Evolutionary conservation across 1,284 basidiomycete genomes (phyloP).

Genomic region (Moniliella sp.): DNA sequence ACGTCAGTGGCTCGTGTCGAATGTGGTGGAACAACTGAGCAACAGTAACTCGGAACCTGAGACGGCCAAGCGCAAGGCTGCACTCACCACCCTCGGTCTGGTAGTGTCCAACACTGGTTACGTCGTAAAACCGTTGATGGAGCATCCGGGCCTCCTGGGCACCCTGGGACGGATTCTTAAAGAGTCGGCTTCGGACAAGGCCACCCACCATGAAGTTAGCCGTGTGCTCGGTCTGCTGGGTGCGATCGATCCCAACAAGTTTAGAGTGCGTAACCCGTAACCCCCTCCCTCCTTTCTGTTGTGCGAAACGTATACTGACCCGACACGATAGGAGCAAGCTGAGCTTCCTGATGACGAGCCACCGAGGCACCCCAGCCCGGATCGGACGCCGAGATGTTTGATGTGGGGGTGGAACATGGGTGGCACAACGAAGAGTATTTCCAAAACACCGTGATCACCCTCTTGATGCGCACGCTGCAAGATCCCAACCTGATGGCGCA

Average conservation of each 20-base stretch:
- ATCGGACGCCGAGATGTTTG: too few relatives aligned
- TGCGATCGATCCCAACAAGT: conserved; percentile 92
- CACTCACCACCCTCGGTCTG: conserved; percentile 77
- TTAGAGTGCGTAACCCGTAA: too few relatives aligned
- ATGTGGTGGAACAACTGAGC: conserved; percentile 70
- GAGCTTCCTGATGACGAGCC: conserved; percentile 56
- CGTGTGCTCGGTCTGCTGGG: conserved; percentile 88
- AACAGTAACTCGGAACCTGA: conserved; percentile 45
- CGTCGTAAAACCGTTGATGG: conserved; percentile 70
- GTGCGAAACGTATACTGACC: too few relatives aligned
- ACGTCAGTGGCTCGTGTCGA: conserved; percentile 68
- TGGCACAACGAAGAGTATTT: conserved; percentile 96
- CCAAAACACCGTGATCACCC: conserved; percentile 81
- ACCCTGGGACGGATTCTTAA: conserved; percentile 66
- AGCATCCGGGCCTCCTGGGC: conserved; percentile 72
- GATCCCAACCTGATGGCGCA: conserved; percentile 38
- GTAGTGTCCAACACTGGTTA: conserved; percentile 87
- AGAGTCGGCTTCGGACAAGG: conserved; percentile 54
- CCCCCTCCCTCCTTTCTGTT: too few relatives aligned
- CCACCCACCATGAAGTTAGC: conserved; percentile 56
- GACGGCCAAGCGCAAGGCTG: conserved; percentile 51
- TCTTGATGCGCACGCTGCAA: conserved; percentile 65
- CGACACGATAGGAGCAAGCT: conserved; percentile 42
- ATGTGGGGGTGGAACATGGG: too few relatives aligned
- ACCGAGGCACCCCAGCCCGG: too few relatives aligned